Base-by-base conservation (phyloP, 768 basidiomycete species). In the Cystoderma amianthinum region DNA sequence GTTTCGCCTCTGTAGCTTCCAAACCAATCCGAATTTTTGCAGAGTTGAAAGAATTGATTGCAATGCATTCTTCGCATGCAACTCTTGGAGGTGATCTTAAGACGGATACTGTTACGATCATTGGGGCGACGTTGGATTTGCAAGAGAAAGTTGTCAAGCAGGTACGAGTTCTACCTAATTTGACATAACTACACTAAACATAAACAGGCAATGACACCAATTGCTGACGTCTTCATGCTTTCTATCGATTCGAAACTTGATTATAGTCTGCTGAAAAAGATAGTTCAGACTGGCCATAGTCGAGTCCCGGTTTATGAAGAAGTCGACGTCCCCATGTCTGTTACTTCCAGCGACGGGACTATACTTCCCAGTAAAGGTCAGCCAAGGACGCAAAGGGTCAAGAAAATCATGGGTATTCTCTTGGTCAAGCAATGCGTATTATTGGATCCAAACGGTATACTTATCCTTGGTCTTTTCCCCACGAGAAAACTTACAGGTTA, bases 41-140 rank as follows among this genome's bases (percentile, higher is more conserved):
- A 70, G 87, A 95, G 55, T 71, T 95, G 20, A 91, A 93, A 53
- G 91, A 94, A 55, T 65, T 95, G 19, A 92, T 95, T 44, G 88
- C 89, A 1, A 79, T 94, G 77, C 92, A 95, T 48, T 81, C 80
- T 2, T 77, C 74, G 0, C 71, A 72, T 22, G 82, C 76, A 4
- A 68, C 81, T 0, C 82, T 82, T 44, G 90, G 89, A 10, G 92
- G 92, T 9, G 92, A 95, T 56, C 66, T 94, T 33, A 85, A 88
- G 53, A 76, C 65, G 1, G 91, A 94, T 54, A 94, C 91, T 0
- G 86, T 93, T 38, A 81, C 82, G 1, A 93, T 94, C 57, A 91
- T 93, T 28, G 89, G 90, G 13, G 87, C 86, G 1, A 89, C 89
- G 0, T 76, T 95, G 17, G 91, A 93, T 55, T 61, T 95, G 11